Evolutionary conservation across 306 rosid species (phyloP), one percentile per base, ranked within the genome.

Genomic region (Carpinus viminea): DNA sequence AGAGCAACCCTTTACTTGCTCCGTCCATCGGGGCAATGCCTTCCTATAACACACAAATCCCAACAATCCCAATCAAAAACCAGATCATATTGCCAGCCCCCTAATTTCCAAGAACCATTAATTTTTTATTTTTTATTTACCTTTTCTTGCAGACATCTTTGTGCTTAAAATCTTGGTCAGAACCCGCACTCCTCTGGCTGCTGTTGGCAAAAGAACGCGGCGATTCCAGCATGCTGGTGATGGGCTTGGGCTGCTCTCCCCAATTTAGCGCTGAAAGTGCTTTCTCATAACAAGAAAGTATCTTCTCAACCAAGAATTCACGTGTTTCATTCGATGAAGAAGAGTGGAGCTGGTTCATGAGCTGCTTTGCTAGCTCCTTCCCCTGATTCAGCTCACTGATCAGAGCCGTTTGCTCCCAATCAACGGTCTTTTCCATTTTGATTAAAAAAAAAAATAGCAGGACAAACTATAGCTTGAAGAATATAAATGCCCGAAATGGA

Each of bases 101-200:
- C 43, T 73, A 18, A 4, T 68, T 13, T 41, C 54, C 66, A 74
- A 72, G 51, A 20, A 76, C 56, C 64, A 74, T 16, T 12, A 66
- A 60, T 36, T 3, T 46, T 31, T 51, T 56, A 68, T 24, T 24
- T 0, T 24, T 24, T 24, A 80, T 69, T 79, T 70, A 92, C 97
- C 93, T 90, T 87, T 88, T 92, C 90, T 90, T 92, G 75, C 21
- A 87, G 70, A 78, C 84, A 69, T 84, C 65, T 80, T 75, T 84
- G 85, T 76, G 87, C 79, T 82, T 83, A 72, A 62, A 74, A 21
- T 84, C 81, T 11, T 85, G 89, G 64, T 84, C 88, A 57, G 72
- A 55, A 20, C 73, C 88, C 73, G 81, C 91, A 81, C 88, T 86
- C 57, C 15, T 72, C 10, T 89, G 86, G 64, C 90, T 83, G 24